phyloP scores from a whole-genome alignment of 2,329 filamentous ascomycete genomes.

The Cadophora sp. region DNA sequence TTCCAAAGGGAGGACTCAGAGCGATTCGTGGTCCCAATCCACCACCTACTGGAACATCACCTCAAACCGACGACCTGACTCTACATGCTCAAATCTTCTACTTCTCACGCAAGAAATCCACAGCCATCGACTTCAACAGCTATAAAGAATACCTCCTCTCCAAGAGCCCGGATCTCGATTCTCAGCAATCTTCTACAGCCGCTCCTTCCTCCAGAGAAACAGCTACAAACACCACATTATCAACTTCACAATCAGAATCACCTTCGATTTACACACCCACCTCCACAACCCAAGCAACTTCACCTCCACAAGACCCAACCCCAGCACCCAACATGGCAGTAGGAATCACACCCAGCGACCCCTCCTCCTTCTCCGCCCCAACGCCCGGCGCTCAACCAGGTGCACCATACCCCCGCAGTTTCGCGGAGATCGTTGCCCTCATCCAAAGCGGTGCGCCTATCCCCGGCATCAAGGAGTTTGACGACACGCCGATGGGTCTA shows the following conservation, averaged over 20 bases:
- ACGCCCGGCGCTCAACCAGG: slow-evolving; percentile 42
- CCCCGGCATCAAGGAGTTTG: slow-evolving; percentile 87
- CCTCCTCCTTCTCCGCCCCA: not conserved
- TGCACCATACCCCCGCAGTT: slow-evolving; percentile 80
- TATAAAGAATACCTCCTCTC: slow-evolving; percentile 68
- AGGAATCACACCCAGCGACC: not conserved
- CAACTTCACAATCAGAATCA: slow-evolving; percentile 12
- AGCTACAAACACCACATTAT: not conserved
- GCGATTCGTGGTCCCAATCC: slow-evolving; percentile 68
- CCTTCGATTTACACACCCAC: not conserved
- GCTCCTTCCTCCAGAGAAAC: slow-evolving; percentile 8
- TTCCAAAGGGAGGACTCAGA: slow-evolving; percentile 60
- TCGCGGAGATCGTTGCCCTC: slow-evolving; percentile 85
- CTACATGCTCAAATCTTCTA: slow-evolving; percentile 75
- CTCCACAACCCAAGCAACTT: slow-evolving; percentile 13
- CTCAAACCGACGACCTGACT: slow-evolving; percentile 63
- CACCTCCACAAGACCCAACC: not conserved
- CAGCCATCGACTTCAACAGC: slow-evolving; percentile 66
- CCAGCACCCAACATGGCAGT: not conserved
- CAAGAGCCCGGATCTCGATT: slow-evolving; percentile 8
- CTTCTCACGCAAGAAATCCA: slow-evolving; percentile 56
- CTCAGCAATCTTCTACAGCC: not conserved
- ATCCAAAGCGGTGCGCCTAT: slow-evolving; percentile 84
- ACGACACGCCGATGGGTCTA: slow-evolving; percentile 76
- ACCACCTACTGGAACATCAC: slow-evolving; percentile 48